Evolutionary conservation across 768 basidiomycete genomes (phyloP), one percentile per base, ranked within the genome.

Genomic region (Paxillus ammoniavirescens): DNA sequence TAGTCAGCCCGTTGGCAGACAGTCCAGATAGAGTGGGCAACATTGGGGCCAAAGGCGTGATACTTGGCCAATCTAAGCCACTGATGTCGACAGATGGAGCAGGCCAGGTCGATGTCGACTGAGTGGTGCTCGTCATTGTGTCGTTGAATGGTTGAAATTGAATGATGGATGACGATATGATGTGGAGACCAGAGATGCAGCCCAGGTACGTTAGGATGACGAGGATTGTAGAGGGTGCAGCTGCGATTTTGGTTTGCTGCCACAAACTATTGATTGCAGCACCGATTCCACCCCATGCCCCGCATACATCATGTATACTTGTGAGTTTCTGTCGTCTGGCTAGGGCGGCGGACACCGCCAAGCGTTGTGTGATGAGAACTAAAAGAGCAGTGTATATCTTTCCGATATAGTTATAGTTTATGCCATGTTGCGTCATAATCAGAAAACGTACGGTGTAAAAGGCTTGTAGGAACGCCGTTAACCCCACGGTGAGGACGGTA

Each of bases 281-380:
- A 3, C 66, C 66, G 31, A 67, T 51, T 8, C 66, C 66, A 1
- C 45, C 47, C 65, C 65, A 67, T 2, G 66, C 59, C 2, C 49
- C 31, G 2, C 28, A 47, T 5, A 52, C 47, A 18, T 67, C 66
- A 13, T 67, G 65, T 1, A 57, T 38, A 1, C 55, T 53, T 4
- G 64, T 62, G 37, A 67, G 56, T 5, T 44, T 64, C 44, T 57
- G 62, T 5, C 30, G 21, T 17, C 35, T 42, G 1, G 23, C 3
- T 37, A 66, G 47, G 23, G 23, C 41, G 4, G 47, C 33, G 8
- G 55, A 52, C 41, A 62, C 17, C 21, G 52, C 52, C 5, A 64
- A 58, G 8, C 33, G 52, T 31, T 62, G 63, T 1, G 54, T 61
- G 1, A 52, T 12, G 17, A 57, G 17, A 2, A 66, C 60, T 0